These are phyloP conservation scores for Floccularia luteovirens DNA, from an alignment of 768 basidiomycete species.

Conservation along the genomic window DNA sequence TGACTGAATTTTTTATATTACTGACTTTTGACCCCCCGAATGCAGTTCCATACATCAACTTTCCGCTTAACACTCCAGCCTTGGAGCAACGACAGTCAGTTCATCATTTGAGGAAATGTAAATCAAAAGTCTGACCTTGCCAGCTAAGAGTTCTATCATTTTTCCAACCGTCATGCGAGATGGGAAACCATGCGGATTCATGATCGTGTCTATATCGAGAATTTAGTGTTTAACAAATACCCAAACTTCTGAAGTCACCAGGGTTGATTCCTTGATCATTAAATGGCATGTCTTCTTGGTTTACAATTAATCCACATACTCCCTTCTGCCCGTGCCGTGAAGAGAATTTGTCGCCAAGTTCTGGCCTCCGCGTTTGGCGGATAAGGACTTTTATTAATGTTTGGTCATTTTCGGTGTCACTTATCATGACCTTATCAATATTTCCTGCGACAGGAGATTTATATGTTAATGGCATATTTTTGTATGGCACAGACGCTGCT, in stretches of 20 bases:
- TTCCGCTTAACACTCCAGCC: constrained; percentile 89
- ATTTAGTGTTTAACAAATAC: constrained; percentile 5
- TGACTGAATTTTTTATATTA: neutral
- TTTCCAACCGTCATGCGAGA: constrained; percentile 99
- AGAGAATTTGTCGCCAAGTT: constrained; percentile 98
- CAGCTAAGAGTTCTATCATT: constrained; percentile 97
- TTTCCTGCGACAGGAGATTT: constrained; percentile 91
- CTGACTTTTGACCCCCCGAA: constrained; percentile 95
- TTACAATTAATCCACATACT: constrained; percentile 97
- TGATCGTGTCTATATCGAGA: constrained; percentile 74
- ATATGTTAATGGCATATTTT: constrained; percentile 87
- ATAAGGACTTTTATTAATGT: constrained; percentile 96
- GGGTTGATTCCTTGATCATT: constrained; percentile 95
- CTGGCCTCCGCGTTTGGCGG: constrained; percentile 92
- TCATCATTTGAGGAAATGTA: constrained; percentile 1
- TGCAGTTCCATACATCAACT: constrained; percentile 90
- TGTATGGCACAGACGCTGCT: constrained; percentile 79
- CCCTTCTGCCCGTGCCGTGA: constrained; percentile 98
- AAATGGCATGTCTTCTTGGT: constrained; percentile 99
- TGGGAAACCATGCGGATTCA: constrained; percentile 99
- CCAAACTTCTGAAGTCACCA: constrained; percentile 31
- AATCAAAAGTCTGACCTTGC: constrained; percentile 53
- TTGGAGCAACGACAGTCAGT: too few relatives aligned
- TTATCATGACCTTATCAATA: constrained; percentile 97
- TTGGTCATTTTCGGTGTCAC: constrained; percentile 94